Percentiles rank a stretch among this genome's conserved stretches.
phyloP scores from a whole-genome alignment of 352 stramenopile species.

The Phytophthora pini region DNA sequence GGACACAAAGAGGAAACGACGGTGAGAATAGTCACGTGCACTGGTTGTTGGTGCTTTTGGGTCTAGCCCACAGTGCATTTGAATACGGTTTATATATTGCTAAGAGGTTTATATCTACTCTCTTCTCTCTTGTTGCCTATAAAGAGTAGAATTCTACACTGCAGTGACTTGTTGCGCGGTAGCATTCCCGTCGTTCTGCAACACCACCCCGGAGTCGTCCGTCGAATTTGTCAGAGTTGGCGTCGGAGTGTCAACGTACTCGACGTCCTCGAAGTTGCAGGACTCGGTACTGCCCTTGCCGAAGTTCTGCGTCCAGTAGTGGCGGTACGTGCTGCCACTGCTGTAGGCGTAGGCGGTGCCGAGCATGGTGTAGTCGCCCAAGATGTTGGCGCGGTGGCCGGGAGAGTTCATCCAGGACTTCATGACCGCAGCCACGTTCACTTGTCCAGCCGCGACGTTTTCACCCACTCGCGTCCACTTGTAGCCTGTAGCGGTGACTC shows the following conservation, averaged over 20 bases:
- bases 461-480: constrained; percentile 48
- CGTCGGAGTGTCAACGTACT: constrained; percentile 14
- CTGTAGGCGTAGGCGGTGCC: constrained; percentile 40
- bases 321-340: constrained; percentile 34
- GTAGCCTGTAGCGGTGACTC: constrained; percentile 46
- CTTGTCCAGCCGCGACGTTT: constrained; percentile 56
- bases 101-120: neutral
- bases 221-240: neutral
- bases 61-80: constrained; percentile 5
- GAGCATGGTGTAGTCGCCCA: constrained; percentile 43
- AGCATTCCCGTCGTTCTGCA: constrained; percentile 5
- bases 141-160: neutral
- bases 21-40: constrained; percentile 25
- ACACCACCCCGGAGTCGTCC: constrained; percentile 4
- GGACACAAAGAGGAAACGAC: constrained; percentile 6
- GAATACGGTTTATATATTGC: neutral
- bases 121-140: neutral
- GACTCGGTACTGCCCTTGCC: constrained; percentile 28
- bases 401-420: constrained; percentile 56
- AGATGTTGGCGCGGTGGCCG: constrained; percentile 52
- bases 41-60: constrained; percentile 29
- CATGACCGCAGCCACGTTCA: constrained; percentile 44
- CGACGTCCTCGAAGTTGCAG: constrained; percentile 22
- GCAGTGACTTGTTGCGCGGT: neutral
- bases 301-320: constrained; percentile 68